Percentiles rank a stretch among this genome's conserved stretches.
Conservation (phyloP, 1,284 basidiomycete species). For the Ceratobasidium sp. region DNA sequence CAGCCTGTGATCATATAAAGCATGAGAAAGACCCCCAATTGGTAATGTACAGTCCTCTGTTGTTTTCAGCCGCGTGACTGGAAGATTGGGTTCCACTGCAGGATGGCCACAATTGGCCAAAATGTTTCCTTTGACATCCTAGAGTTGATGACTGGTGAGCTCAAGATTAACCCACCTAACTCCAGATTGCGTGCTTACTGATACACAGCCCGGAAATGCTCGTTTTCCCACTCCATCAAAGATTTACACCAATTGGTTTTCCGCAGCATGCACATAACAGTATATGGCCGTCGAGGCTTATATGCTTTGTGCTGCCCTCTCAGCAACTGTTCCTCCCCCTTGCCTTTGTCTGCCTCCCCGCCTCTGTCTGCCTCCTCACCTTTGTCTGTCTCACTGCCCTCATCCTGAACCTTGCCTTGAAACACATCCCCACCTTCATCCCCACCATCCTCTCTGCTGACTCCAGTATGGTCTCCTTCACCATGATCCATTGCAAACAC, state of each 20-base stretch:
- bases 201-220: conserved; percentile 6
- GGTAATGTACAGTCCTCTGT: conserved; percentile 1
- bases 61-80: not conserved
- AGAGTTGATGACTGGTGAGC: not conserved
- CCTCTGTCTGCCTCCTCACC: not conserved
- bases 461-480: not conserved
- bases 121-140: not conserved
- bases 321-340: not conserved
- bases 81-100: not conserved
- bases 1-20: not conserved
- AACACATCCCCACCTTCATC: no score
- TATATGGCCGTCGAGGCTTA: conserved; percentile 4
- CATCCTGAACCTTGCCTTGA: not conserved
- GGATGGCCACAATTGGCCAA: not conserved
- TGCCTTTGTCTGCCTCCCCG: no score
- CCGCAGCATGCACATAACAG: not conserved
- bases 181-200: not conserved
- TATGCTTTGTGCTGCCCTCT: not conserved
- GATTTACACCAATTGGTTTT: conserved; percentile 9
- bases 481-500: no score
- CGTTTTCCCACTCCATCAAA: not conserved
- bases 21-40: not conserved
- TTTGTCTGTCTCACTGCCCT: not conserved
- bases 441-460: not conserved
- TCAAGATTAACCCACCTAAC: not conserved